Evolutionary conservation across 2,329 filamentous ascomycete genomes (phyloP), one percentile per base, ranked within the genome.

Genomic region (Cucurbitaria berberidis): DNA sequence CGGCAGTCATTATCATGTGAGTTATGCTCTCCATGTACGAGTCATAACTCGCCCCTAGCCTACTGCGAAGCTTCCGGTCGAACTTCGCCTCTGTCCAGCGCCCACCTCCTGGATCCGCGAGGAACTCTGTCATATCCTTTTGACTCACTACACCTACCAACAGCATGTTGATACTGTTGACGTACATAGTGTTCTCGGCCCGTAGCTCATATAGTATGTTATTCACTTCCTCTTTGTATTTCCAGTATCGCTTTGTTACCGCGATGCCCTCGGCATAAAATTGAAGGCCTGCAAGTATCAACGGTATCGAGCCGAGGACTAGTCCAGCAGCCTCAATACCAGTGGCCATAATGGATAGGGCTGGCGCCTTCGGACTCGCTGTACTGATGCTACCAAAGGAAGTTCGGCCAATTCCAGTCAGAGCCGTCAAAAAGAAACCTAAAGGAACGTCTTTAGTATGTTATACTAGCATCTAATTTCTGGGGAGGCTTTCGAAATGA

Each of bases 221-320:
- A 0, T 56, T 55, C 21, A 75, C 57, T 9, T 66, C 61, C 34
- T 58, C 51, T 24, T 55, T 43, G 27, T 68, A 67, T 39, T 57
- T 60, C 41, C 60, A 53, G 18, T 63, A 71, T 2, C 63, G 61
- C 22, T 63, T 68, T 19, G 73, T 68, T 2, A 64, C 67, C 6
- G 56, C 59, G 21, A 69, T 66, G 0, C 70, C 71, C 38, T 73
- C 63, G 0, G 55, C 63, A 40, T 75, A 76, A 35, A 68, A 64
- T 32, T 73, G 59, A 2, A 75, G 54, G 1, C 69, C 63, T n/a
- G 63, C 57, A 5, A 76, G 64, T 13, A 75, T 50, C 5, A 77
- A 48, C 1, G 74, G 73, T 9, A 77, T 55, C 3, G 69, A 57
- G 15, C 68, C 70, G 8, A 76, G 60, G 4, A 69, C 61, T 3